Conservation (phyloP, 495 filamentous ascomycete genomes). For the Aspergillus affinis region DNA sequence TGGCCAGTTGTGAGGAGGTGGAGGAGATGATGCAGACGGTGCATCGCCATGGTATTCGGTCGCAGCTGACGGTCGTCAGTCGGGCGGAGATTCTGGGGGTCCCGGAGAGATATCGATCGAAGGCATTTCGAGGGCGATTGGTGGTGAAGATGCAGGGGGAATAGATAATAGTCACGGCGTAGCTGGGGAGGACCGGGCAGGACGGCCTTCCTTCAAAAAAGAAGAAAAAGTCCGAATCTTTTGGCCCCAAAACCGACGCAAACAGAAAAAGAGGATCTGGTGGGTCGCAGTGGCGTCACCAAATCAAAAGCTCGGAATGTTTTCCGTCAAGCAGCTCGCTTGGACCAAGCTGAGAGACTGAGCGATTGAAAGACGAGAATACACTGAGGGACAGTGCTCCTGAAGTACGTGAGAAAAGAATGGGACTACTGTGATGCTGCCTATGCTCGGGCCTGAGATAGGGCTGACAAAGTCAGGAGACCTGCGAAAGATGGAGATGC, state of each 20-base stretch:
- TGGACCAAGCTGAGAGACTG: background rate
- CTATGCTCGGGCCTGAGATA: background rate
- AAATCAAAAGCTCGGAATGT: background rate
- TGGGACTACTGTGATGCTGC: too few relatives aligned
- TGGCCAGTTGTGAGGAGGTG: constrained; percentile 5
- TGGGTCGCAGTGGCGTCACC: background rate
- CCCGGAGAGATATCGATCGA: background rate
- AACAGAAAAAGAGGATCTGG: background rate
- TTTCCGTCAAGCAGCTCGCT: background rate
- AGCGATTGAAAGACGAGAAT: background rate
- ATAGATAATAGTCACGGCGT: background rate
- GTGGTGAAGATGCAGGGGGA: constrained; percentile 5
- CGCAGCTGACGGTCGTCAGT: constrained; percentile 11
- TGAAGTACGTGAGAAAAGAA: too few relatives aligned
- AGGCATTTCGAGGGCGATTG: constrained; percentile 7
- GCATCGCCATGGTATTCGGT: constrained; percentile 1
- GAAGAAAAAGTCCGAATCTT: background rate
- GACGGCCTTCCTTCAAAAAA: too few relatives aligned
- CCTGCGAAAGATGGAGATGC: too few relatives aligned
- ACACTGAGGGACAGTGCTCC: too few relatives aligned
- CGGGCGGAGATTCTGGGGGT: constrained; percentile 3
- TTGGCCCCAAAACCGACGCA: background rate
- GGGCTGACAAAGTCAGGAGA: background rate
- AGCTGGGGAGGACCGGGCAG: background rate
- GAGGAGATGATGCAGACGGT: constrained; percentile 15